Base-by-base conservation (phyloP, 306 rosid genomes). In the Lathyrus oleraceus region DNA sequence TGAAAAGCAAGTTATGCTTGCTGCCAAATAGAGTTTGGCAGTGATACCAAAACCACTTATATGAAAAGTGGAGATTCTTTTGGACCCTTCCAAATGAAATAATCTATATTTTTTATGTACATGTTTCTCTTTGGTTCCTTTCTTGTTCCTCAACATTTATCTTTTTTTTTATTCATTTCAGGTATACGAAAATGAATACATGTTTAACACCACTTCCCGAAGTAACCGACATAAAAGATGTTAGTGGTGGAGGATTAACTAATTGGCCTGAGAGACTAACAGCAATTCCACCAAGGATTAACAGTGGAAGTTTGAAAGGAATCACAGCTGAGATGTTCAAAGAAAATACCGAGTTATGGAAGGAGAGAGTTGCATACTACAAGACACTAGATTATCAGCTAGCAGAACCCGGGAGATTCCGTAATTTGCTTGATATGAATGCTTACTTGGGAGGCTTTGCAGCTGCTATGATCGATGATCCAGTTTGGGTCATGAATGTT, bases 371-470 rank as follows among this genome's bases (percentile, higher is more conserved):
- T 25, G 89, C 82, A 73, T 67, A 89, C 63, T 94, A 94, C 85
- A 91, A 91, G 84, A 70, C 81, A 8, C 28, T 88, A 51, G 91
- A 89, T 73, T 52, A 70, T 68, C 95, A 94, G 81, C 82, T 91
- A 57, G 91, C 92, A 0, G 95, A 89, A 40, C 66, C 47, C 0
- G 92, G 96, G 57, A 77, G 99, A 74, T 91, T 84, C 44, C 77
- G 97, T 2, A 94, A 94, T 67, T 72, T 94, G 63, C 97, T 94
- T 8, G 99, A 94, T 53, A 89, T 91, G 99, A 91, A 87, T 76
- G 69, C 99, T 17, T 78, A 75, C 81, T 79, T 94, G 78, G 99
- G 99, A 77, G 92, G 97, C 47, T 94, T 94, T 71, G 95, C 97
- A 39, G 97, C 99, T 69, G 92, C 95, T 8, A 70, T 94, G 0